These are phyloP conservation scores for Bacterosira constricta DNA, from an alignment of 108 stramenopile species.

Conservation along the genomic window DNA sequence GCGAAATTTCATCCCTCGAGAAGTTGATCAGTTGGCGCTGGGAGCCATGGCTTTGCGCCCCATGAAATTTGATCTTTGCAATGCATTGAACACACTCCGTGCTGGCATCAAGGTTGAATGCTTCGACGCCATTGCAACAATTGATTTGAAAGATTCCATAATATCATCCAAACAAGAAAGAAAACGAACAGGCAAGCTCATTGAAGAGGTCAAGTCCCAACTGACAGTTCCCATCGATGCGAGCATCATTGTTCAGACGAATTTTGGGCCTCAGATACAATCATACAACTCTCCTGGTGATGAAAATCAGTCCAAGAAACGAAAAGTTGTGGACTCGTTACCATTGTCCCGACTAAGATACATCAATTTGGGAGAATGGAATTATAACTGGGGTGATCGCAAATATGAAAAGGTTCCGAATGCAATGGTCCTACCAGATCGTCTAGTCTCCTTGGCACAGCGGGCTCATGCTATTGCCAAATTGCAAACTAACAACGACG, in stretches of 20 bases:
- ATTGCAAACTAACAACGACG: background rate
- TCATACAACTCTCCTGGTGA: background rate
- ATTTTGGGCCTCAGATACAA: constrained; percentile 40
- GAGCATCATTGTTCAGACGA: constrained; percentile 37
- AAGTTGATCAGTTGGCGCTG: constrained; percentile 42
- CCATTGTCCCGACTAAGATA: constrained; percentile 42
- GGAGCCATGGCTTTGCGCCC: constrained; percentile 45
- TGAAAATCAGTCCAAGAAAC: constrained; percentile 26
- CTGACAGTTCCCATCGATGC: constrained; percentile 28
- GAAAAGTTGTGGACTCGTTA: constrained; percentile 32
- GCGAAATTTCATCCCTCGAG: constrained; percentile 45
- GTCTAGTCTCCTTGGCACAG: constrained; percentile 28
- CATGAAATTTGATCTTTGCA: constrained; percentile 18
- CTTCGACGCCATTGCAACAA: background rate
- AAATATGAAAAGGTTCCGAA: constrained; percentile 33
- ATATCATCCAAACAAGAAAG: background rate
- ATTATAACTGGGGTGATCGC: constrained; percentile 50
- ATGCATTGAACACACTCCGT: background rate
- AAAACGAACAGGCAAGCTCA: constrained; percentile 13
- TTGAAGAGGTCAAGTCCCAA: constrained; percentile 40
- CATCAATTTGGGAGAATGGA: constrained; percentile 43
- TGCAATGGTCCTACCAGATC: constrained; percentile 15
- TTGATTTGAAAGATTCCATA: background rate
- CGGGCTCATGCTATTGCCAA: constrained; percentile 14
- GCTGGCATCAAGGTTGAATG: background rate